Percentiles rank a stretch among this genome's conserved stretches.
Conservation (phyloP, 2,329 filamentous ascomycete species). For the Sordariomycetes sp. region DNA sequence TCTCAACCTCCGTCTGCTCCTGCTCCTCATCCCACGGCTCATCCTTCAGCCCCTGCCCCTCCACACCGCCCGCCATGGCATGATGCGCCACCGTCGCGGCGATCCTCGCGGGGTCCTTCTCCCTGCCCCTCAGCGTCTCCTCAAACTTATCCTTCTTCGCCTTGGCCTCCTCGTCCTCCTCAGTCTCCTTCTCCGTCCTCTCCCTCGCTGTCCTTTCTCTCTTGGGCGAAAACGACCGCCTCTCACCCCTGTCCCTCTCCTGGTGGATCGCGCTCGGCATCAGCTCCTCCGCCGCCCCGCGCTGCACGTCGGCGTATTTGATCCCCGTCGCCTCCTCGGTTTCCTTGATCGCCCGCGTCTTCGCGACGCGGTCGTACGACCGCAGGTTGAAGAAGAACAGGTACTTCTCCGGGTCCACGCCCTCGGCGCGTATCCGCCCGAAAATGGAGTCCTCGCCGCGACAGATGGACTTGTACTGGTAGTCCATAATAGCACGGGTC, state of each 20-base stretch:
- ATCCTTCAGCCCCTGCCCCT: conserved; percentile 40
- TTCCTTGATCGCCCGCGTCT: conserved; percentile 57
- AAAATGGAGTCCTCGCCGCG: conserved; percentile 87
- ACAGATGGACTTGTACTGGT: conserved; percentile 93
- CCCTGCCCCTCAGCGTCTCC: conserved; percentile 23
- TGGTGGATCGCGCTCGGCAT: conserved; percentile 66
- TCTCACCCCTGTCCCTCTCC: conserved; percentile 25
- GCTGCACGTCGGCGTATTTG: conserved; percentile 74
- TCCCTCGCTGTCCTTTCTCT: conserved; percentile 11
- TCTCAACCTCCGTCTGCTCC: conserved; percentile 62
- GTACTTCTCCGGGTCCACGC: conserved; percentile 65
- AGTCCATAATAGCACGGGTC: conserved; percentile 94
- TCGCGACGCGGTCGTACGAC: conserved; percentile 84
- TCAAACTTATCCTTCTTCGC: conserved; percentile 41
- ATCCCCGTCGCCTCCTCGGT: conserved; percentile 74
- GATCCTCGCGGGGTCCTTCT: conserved; percentile 21
- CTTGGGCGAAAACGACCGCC: conserved; percentile 29
- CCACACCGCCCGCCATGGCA: conserved; percentile 54
- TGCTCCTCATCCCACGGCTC: conserved; percentile 69
- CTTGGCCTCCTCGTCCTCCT: conserved; percentile 26
- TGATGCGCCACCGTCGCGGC: conserved; percentile 52
- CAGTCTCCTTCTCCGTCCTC: conserved; percentile 14
- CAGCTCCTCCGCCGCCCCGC: conserved; percentile 77
- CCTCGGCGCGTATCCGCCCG: conserved; percentile 57
- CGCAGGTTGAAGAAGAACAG: conserved; percentile 92